Conservation (phyloP, 257 asterid species). For the Solanum phureja region DNA sequence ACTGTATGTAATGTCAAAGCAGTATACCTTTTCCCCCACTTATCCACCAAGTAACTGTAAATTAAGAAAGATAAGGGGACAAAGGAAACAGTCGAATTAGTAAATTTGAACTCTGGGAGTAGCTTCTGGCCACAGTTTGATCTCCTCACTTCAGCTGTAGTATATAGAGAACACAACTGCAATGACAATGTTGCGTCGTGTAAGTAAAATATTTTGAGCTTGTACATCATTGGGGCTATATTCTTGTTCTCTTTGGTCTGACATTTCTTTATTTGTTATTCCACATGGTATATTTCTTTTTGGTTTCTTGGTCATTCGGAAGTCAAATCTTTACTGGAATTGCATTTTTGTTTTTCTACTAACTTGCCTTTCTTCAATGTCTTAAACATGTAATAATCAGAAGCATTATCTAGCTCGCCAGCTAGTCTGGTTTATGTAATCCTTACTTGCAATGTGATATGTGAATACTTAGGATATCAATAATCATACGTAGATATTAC, state of each 20-base stretch:
- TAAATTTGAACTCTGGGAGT: neutral
- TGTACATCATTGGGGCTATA: neutral
- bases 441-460: neutral
- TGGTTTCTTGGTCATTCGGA: neutral
- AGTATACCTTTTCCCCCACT: slow-evolving; percentile 13
- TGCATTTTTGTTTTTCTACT: neutral
- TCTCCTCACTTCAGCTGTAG: neutral
- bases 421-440: neutral
- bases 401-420: neutral
- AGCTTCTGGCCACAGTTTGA: neutral
- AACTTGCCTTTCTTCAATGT: neutral
- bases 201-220: neutral
- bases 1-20: slow-evolving; percentile 37
- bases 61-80: neutral
- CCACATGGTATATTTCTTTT: neutral
- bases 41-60: slow-evolving; percentile 2
- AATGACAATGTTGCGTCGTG: neutral
- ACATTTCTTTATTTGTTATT: neutral
- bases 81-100: slow-evolving; percentile 3
- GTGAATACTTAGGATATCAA: neutral
- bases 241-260: neutral
- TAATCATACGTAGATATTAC: neutral
- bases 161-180: slow-evolving; percentile 8
- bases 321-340: neutral
- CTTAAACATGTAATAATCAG: neutral